These are phyloP conservation scores for Lobosporangium transversale DNA, from an alignment of 192 early-diverging fungal genomes.

Conservation along the genomic window DNA sequence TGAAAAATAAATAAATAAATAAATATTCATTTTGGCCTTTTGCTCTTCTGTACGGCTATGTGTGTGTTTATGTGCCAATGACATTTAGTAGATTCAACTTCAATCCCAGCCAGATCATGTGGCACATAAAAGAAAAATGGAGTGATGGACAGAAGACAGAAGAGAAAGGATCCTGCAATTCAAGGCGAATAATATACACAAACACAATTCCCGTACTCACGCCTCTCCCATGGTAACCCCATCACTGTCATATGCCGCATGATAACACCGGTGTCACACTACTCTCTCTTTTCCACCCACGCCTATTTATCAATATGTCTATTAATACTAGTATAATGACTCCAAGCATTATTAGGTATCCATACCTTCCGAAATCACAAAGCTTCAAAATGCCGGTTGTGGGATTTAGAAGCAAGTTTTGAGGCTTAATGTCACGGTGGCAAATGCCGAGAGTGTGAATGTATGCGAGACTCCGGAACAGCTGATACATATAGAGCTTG, in stretches of 20 bases:
- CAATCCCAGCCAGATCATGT: slow-evolving; percentile 53
- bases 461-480: slow-evolving; percentile 96
- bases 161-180: background rate
- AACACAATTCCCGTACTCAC: too few species aligned
- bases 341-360: too few species aligned
- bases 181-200: too few species aligned
- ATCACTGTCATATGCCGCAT: too few species aligned
- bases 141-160: slow-evolving; percentile 5
- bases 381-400: slow-evolving; percentile 92
- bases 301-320: background rate
- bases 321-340: background rate
- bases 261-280: background rate
- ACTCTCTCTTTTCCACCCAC: background rate
- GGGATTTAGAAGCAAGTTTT: slow-evolving; percentile 95
- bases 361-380: slow-evolving; percentile 92
- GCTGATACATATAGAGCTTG: slow-evolving; percentile 99
- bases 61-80: slow-evolving; percentile 12
- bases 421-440: slow-evolving; percentile 99
- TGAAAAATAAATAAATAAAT: slow-evolving; percentile 19
- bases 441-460: slow-evolving; percentile 97
- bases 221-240: too few species aligned
- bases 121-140: slow-evolving; percentile 24
- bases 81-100: slow-evolving; percentile 23
- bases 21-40: background rate
- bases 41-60: too few species aligned